phyloP scores from a whole-genome alignment of 2,329 filamentous ascomycete genomes.

The Pseudofabraea citricarpa region DNA sequence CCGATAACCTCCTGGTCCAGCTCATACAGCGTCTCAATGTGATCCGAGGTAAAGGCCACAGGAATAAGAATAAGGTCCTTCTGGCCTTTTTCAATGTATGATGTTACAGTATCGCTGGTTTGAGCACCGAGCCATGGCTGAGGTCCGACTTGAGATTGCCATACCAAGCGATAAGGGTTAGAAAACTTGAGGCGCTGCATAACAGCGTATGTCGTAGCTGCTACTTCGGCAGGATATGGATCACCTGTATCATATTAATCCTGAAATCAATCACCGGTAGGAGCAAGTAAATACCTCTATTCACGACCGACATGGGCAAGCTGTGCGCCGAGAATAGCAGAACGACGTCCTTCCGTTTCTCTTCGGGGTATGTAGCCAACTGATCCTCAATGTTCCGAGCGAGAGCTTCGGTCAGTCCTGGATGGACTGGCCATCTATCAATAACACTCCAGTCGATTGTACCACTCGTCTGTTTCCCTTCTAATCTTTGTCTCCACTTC shows the following conservation, averaged over 20 bases:
- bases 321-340: conserved; percentile 94
- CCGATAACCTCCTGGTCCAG: conserved; percentile 93
- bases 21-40: conserved; percentile 96
- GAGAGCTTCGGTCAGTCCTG: conserved; percentile 85
- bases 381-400: conserved; percentile 87
- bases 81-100: conserved; percentile 86
- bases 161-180: conserved; percentile 90
- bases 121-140: conserved; percentile 94
- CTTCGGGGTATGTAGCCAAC: conserved; percentile 76
- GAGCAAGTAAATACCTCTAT: conserved; percentile 63
- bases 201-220: conserved; percentile 93
- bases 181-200: conserved; percentile 84
- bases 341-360: conserved; percentile 74
- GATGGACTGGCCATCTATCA: conserved; percentile 92
- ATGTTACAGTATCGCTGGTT: conserved; percentile 80
- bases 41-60: conserved; percentile 97
- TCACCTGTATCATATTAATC: conserved; percentile 53
- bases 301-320: conserved; percentile 94
- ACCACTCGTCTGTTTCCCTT: conserved; percentile 67
- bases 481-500: conserved; percentile 89
- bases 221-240: conserved; percentile 91
- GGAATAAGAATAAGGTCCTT: conserved; percentile 88
- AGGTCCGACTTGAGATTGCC: conserved; percentile 97
- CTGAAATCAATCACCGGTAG: not conserved
- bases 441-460: conserved; percentile 95